Percentiles rank a stretch among this genome's conserved stretches.
Evolutionary conservation across 2,329 filamentous ascomycete species (phyloP).

Genomic region (Calonectria leucothoes): DNA sequence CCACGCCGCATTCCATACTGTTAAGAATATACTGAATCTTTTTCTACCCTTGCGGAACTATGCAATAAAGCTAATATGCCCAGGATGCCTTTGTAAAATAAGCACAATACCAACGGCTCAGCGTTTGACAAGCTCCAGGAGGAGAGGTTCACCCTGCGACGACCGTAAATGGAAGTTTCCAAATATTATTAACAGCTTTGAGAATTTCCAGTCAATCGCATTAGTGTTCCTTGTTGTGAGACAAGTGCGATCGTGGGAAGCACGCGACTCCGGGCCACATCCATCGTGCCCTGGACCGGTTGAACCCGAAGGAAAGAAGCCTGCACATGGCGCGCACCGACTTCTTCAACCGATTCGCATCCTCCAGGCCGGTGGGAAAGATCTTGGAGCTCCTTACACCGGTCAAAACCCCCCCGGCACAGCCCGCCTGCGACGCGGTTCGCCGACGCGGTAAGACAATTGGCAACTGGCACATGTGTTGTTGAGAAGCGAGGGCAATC

Average conservation of each 20-base stretch:
- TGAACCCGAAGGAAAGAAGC: not conserved
- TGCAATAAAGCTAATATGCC: not conserved
- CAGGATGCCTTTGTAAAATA: not conserved
- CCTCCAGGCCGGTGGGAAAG: too few species aligned
- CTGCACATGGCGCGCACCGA: not conserved
- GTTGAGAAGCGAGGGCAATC: not conserved
- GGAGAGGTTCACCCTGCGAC: not conserved
- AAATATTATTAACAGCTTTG: not conserved
- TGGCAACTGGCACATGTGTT: not conserved
- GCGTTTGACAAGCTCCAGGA: not conserved
- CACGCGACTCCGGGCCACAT: not conserved
- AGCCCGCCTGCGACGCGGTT: not conserved
- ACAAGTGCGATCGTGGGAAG: not conserved
- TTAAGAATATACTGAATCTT: not conserved
- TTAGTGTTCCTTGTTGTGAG: not conserved
- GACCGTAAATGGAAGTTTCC: not conserved
- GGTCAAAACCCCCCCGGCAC: too few species aligned
- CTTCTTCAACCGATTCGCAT: not conserved
- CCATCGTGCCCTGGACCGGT: not conserved
- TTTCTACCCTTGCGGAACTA: not conserved
- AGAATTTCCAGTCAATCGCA: too few species aligned
- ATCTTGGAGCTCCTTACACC: too few species aligned
- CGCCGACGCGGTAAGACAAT: not conserved
- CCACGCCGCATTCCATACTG: not conserved
- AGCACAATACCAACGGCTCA: not conserved